Base-by-base conservation (phyloP, 805 yeast species). In the Metschnikowia koreensis region DNA sequence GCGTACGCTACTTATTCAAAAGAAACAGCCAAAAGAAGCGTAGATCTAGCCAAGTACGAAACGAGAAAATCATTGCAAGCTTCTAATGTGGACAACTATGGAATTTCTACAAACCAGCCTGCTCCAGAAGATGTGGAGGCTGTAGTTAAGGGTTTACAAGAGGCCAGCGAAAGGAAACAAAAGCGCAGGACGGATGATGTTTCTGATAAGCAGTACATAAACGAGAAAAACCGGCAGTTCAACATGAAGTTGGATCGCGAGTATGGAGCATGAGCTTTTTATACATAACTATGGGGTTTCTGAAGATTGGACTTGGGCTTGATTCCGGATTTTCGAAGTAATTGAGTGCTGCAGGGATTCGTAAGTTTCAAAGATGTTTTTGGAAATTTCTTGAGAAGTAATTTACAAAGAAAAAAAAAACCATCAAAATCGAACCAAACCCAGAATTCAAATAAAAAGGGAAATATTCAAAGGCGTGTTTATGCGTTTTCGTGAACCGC, bases 181-280 rank as follows among this genome's bases (percentile, higher is more conserved):
- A 63, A 64, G 55, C 67, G 66, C 46, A 68, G 78, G 59, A 68
- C 78, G 56, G 68, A 66, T 10, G 71, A 63, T 3, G 75, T 65
- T 5, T 70, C 64, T 5, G 73, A 63, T 16, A 71, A 70, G 6
- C 71, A 79, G 29, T 78, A 70, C 65, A 81, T 88, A 62, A 87
- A 85, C 63, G 89, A 84, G 56, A 84, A 84, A 66, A 88, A 88
- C 71, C 80, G 77, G 62, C 84, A 85, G 58, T 88, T 87, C 67
- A 88, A 87, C 67, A 80, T 79, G 63, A 87, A 88, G 61, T 69
- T 88, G 56, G 61, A 59, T 17, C 34, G 61, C 13, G 61, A 59
- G 48, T 58, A 53, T 27, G 60, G 60, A 27, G 34, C n/a, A 17
- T 41, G 34, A 29, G n/a, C 34, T 3, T 9, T 31, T 31, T 31